These are phyloP conservation scores for Pestalotiopsis sp. DNA, from an alignment of 2,329 filamentous ascomycete genomes.

Conservation along the genomic window DNA sequence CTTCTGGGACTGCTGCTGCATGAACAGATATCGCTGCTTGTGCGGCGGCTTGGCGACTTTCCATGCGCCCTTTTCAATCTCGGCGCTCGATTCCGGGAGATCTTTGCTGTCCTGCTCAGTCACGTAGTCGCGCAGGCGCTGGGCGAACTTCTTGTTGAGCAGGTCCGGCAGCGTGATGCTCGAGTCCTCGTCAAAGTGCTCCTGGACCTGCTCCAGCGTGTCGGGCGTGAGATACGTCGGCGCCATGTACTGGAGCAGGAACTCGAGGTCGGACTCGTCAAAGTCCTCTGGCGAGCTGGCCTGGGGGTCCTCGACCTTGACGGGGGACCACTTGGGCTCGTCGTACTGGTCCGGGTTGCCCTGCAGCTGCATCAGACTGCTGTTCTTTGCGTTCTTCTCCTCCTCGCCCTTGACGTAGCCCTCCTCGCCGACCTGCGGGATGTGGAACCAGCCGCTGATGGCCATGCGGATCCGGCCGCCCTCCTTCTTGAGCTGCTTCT, in stretches of 20 bases:
- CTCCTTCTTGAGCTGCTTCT: constrained; percentile 65
- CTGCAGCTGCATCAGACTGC: constrained; percentile 89
- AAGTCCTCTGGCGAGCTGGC: constrained; percentile 57
- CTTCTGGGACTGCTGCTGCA: constrained; percentile 51
- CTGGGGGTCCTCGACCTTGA: constrained; percentile 43
- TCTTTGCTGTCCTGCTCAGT: constrained; percentile 61
- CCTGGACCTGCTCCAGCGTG: constrained; percentile 79
- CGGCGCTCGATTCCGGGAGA: constrained; percentile 48
- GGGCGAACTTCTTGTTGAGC: constrained; percentile 76
- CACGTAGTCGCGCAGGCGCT: constrained; percentile 71
- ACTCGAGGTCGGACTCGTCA: constrained; percentile 81
- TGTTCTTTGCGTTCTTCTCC: constrained; percentile 82
- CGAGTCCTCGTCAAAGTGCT: constrained; percentile 80
- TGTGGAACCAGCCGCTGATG: constrained; percentile 98
- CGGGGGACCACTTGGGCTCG: constrained; percentile 66
- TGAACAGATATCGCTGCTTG: constrained; percentile 91
- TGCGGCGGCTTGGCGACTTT: constrained; percentile 85
- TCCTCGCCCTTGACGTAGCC: constrained; percentile 88
- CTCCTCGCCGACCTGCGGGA: constrained; percentile 91
- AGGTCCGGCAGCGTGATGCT: constrained; percentile 82
- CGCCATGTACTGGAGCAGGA: constrained; percentile 86
- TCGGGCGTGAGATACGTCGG: constrained; percentile 92
- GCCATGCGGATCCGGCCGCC: constrained; percentile 89
- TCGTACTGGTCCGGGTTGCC: constrained; percentile 91
- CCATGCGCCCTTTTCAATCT: constrained; percentile 68